Evolutionary conservation across 805 yeast species (phyloP), one percentile per base, ranked within the genome.

Genomic region (Wickerhamiella slavikovae): DNA sequence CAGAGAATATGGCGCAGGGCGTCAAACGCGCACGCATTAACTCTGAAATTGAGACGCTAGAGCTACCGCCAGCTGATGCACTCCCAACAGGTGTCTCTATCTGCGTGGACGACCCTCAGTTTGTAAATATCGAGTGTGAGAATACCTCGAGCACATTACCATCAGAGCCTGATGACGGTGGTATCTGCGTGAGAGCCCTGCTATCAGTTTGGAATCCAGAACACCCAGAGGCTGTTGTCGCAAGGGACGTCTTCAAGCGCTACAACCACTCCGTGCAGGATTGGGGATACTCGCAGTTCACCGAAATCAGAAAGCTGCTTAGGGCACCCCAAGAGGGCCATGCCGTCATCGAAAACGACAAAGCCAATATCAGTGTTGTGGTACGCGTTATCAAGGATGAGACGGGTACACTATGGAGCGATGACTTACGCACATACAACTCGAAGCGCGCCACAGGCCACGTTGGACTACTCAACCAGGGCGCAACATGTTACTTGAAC

Each of bases 401-500:
- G 15, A 89, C 98, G 0, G 94, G 94, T 3, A 92, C 83, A 1
- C 57, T 89, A 35, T 89, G 95, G 93, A 25, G 17, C 19, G 91
- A 80, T 47, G 76, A 75, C 47, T 80, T 82, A 41, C 37, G 62
- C 24, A 75, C 78, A 43, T 56, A 55, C 52, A 80, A 89, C 51
- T 82, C 95, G 2, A 80, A 82, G 48, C 66, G 71, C 42, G 69
- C 58, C 30, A 79, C 96, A 0, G 95, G 96, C 0, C 82, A 62
- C 47, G 93, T 82, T 6, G 99, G 99, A 1, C 66, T 89, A 37
- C 73, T 69, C 39, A 89, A 89, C 46, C 99, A 89, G 55, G 99
- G 98, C 38, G 99, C 99, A 2, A 89, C 99, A 0, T 89, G 99
- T 51, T 89, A 89, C 52, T 64, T 89, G 47, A 89, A 89, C 49